A percentile compares a stretch with the other conserved stretches of the same genome.
Conservation (phyloP, 164 flowering plant genomes). For the Euptelea pleiosperma region DNA sequence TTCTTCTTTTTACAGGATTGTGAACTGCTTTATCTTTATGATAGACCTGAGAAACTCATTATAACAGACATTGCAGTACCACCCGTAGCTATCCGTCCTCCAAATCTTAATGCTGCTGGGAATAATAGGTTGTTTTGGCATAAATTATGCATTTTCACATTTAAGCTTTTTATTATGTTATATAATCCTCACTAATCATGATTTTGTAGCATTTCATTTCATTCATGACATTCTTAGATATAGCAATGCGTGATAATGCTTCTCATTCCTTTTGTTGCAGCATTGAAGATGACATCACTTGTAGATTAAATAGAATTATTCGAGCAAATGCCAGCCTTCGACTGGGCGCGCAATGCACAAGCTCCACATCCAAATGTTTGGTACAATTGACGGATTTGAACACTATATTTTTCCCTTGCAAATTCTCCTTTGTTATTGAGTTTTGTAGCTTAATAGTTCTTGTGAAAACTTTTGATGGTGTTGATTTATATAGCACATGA, state of each 20-base stretch:
- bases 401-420: not conserved
- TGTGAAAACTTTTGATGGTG: not conserved
- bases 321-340: constrained; percentile 54
- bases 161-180: not conserved
- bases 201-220: no score
- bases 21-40: constrained; percentile 71
- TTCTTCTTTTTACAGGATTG: constrained; percentile 56
- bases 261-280: constrained; percentile 43
- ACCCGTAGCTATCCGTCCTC: constrained; percentile 84
- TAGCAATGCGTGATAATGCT: not conserved
- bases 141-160: not conserved
- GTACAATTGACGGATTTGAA: constrained; percentile 29
- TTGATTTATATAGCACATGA: not conserved
- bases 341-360: constrained; percentile 38
- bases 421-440: not conserved
- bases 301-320: constrained; percentile 53
- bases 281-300: constrained; percentile 83
- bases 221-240: not conserved
- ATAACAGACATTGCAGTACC: constrained; percentile 76
- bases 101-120: constrained; percentile 62
- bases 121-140: constrained; percentile 40
- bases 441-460: not conserved
- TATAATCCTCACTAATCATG: not conserved
- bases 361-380: constrained; percentile 31
- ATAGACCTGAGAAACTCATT: constrained; percentile 87